Conservation (phyloP, 805 yeast species). For the Lachancea lanzarotensis region DNA sequence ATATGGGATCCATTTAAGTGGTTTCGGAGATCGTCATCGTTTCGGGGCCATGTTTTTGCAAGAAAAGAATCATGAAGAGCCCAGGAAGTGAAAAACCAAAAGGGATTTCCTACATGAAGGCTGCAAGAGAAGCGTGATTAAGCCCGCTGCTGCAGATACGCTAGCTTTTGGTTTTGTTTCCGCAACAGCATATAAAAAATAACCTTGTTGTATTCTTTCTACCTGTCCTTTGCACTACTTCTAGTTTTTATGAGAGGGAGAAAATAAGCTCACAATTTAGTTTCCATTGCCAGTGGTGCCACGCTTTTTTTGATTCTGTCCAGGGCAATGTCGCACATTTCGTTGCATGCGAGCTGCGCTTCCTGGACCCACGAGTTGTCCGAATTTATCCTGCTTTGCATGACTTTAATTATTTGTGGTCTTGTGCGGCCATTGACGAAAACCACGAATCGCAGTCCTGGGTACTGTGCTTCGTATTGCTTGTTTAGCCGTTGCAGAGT, state of each 20-base stretch:
- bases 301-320: conserved; percentile 61
- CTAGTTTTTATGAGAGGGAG: no score
- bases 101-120: no score
- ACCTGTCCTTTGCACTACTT: no score
- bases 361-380: conserved; percentile 39
- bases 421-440: conserved; percentile 82
- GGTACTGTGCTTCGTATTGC: conserved; percentile 55
- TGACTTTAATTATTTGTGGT: conserved; percentile 53
- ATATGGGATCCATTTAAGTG: no score
- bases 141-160: no score
- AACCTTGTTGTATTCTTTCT: conserved; percentile 1
- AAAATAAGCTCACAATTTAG: background rate
- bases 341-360: conserved; percentile 61
- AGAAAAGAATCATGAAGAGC: no score
- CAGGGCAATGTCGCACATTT: conserved; percentile 87
- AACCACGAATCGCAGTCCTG: conserved; percentile 76
- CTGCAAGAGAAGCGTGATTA: no score
- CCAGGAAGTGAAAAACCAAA: no score
- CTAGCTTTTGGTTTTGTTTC: background rate
- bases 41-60: no score
- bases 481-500: conserved; percentile 49
- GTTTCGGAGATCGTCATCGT: no score
- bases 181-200: background rate
- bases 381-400: conserved; percentile 47
- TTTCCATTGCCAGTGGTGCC: background rate